Percentiles rank a stretch among this genome's conserved stretches.
Conservation (phyloP, 306 rosid species). For the Sphenostylis stenocarpa region DNA sequence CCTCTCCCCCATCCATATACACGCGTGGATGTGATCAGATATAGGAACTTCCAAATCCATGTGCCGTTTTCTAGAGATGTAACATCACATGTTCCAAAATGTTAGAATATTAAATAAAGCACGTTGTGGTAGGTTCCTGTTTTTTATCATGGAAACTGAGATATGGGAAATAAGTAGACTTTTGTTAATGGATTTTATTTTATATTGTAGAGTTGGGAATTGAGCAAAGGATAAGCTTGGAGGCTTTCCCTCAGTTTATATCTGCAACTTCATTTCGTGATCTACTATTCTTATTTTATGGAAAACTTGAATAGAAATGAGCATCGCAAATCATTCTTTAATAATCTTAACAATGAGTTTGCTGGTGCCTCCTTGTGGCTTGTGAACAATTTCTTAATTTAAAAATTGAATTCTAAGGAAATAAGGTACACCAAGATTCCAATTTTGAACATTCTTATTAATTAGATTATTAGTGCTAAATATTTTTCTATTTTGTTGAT, state of each 20-base stretch:
- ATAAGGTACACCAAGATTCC: background rate
- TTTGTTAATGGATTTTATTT: background rate
- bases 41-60: background rate
- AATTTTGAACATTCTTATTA: background rate
- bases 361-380: background rate
- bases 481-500: too few species aligned
- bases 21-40: background rate
- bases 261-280: background rate
- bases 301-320: background rate
- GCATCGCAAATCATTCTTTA: background rate
- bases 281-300: background rate
- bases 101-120: slow-evolving; percentile 25
- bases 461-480: too few species aligned
- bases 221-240: background rate
- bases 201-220: slow-evolving; percentile 10
- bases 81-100: slow-evolving; percentile 1
- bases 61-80: background rate
- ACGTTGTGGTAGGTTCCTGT: slow-evolving; percentile 16
- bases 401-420: background rate
- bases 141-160: background rate
- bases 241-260: background rate
- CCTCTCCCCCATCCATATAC: background rate
- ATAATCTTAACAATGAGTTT: background rate
- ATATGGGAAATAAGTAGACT: background rate
- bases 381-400: background rate